phyloP scores from a whole-genome alignment of 257 asterid species.

The Schizonepeta tenuifolia region DNA sequence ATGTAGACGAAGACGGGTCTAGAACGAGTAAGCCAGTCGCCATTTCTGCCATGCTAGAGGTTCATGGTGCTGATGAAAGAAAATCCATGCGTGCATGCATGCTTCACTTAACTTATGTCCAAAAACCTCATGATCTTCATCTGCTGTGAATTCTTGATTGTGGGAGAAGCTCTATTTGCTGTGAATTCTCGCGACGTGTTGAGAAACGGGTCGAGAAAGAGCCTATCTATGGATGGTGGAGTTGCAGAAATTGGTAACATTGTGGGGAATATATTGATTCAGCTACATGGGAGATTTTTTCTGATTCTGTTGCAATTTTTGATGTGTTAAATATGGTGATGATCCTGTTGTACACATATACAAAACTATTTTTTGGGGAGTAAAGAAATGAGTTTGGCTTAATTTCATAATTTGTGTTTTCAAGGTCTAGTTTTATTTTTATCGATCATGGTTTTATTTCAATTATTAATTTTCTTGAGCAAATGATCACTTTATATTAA shows the following conservation, averaged over 20 bases:
- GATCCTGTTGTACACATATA: conserved; percentile 13
- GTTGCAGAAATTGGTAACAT: neutral
- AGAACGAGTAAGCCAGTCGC: neutral
- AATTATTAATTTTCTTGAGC: neutral
- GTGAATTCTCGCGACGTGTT: neutral
- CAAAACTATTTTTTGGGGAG: conserved; percentile 2
- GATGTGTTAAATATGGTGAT: conserved; percentile 35
- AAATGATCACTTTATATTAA: too few relatives aligned
- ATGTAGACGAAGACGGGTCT: neutral
- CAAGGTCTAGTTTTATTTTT: neutral
- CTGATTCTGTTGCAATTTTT: conserved; percentile 24
- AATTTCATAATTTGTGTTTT: neutral
- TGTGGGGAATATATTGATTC: neutral
- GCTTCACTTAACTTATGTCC: neutral
- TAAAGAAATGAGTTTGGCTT: conserved; percentile 1
- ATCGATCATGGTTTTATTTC: neutral
- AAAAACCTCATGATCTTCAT: neutral
- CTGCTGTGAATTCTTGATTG: conserved; percentile 10
- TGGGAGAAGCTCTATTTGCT: conserved; percentile 2
- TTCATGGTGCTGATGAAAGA: neutral
- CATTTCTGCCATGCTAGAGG: neutral
- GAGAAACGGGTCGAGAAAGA: neutral
- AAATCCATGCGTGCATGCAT: neutral
- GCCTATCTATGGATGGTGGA: neutral
- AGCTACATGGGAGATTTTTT: neutral